Evolutionary conservation across 768 basidiomycete genomes (phyloP).

Genomic region (Naganishia vaughanmartiniae): DNA sequence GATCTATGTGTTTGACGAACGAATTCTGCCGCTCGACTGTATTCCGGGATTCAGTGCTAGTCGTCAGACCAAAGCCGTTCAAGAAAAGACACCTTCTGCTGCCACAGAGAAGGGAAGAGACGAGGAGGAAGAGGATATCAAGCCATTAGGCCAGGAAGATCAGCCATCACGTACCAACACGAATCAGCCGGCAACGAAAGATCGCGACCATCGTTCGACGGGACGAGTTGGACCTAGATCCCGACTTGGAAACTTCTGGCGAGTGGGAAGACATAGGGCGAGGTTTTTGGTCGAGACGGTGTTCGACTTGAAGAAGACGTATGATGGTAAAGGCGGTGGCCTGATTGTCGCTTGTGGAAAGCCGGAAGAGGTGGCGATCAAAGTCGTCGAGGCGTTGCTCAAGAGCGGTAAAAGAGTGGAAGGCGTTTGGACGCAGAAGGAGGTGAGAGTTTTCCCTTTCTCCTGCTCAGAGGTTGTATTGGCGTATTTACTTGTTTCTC

Average conservation of each 20-base stretch:
- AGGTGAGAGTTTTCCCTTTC: constrained; percentile 39
- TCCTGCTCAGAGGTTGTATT: not conserved
- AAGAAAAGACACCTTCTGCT: constrained; percentile 37
- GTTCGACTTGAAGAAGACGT: constrained; percentile 46
- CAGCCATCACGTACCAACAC: constrained; percentile 6
- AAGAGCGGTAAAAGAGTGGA: constrained; percentile 38
- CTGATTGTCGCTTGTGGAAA: constrained; percentile 53
- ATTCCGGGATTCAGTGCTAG: constrained; percentile 41
- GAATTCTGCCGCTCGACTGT: constrained; percentile 51
- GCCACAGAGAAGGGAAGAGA: constrained; percentile 38
- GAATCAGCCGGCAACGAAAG: constrained; percentile 11
- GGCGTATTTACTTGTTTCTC: not conserved
- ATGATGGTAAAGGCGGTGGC: constrained; percentile 44
- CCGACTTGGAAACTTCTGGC: constrained; percentile 37
- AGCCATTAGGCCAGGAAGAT: constrained; percentile 27
- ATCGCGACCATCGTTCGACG: not conserved
- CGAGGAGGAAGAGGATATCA: constrained; percentile 24
- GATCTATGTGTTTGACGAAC: constrained; percentile 54
- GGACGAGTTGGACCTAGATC: constrained; percentile 33
- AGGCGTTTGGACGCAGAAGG: constrained; percentile 51
- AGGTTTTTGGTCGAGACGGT: constrained; percentile 53
- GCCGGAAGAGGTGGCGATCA: constrained; percentile 50
- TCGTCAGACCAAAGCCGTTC: not conserved
- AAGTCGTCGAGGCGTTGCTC: constrained; percentile 45
- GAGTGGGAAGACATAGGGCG: constrained; percentile 41